Evolutionary conservation across 306 rosid species (phyloP), one percentile per base, ranked within the genome.

Genomic region (Parietaria judaica): DNA sequence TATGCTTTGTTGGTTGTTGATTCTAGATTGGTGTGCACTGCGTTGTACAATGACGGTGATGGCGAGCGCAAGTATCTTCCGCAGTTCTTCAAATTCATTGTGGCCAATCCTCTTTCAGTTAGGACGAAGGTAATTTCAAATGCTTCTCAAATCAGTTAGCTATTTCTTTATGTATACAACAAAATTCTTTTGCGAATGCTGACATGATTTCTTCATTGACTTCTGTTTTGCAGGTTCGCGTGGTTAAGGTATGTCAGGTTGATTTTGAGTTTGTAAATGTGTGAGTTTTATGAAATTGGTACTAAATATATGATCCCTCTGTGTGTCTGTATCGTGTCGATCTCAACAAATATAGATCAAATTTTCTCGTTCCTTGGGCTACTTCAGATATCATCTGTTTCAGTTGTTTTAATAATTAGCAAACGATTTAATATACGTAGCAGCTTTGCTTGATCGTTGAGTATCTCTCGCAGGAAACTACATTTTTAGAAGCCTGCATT

Each of bases 41-140:
- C 99, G 53, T 66, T 92, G 81, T 92, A 92, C 79, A 84, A 74
- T 69, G 95, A 92, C 63, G 88, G 90, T 31, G 96, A 88, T 5
- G 81, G 90, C 11, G 99, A 92, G 78, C 96, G 99, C 58, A 92
- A 88, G 76, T 92, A 92, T 75, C 92, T 88, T 51, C 99, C 99
- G 0, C 99, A 88, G 57, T 88, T 92, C 76, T 92, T 92, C 85
- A 92, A 92, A 78, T 92, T 92, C 76, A 81, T 86, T 2, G 96
- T 88, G 50, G 86, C 95, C 23, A 92, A 92, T 79, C 99, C 99
- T 51, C 96, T 92, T 52, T 88, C 96, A 1, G 99, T 92, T 12
- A 76, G 99, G 76, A 92, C 99, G 12, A 92, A 92, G 95, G 99
- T 92, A 79, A 61, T 54, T 34, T 11, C 16, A 64, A 36, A 4